phyloP scores from a whole-genome alignment of 768 basidiomycete genomes.

The Suillus hirtellus region DNA sequence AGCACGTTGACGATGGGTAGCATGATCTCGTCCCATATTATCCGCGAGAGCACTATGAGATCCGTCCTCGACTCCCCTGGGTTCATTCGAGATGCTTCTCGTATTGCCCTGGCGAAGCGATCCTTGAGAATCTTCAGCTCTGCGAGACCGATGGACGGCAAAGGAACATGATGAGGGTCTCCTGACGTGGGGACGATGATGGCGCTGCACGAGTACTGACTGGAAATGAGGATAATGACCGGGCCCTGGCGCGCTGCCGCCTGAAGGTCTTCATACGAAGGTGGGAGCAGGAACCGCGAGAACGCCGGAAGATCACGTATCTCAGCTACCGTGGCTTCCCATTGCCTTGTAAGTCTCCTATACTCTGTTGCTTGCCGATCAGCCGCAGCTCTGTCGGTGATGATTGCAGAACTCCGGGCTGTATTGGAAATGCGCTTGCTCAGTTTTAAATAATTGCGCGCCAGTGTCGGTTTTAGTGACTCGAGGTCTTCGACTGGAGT shows the following conservation, averaged over 20 bases:
- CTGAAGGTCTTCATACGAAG: background rate
- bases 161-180: background rate
- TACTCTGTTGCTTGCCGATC: background rate
- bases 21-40: background rate
- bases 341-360: background rate
- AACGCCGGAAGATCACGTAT: background rate
- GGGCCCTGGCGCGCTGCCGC: background rate
- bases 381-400: background rate
- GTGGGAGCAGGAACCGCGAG: background rate
- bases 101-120: background rate
- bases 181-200: background rate
- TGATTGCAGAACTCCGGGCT: background rate
- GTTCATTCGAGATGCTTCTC: background rate
- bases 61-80: background rate
- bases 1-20: background rate
- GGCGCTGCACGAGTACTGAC: background rate
- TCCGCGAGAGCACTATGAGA: background rate
- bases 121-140: background rate
- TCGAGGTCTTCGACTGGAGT: constrained; percentile 14
- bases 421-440: background rate
- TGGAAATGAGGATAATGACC: background rate
- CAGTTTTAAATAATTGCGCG: background rate
- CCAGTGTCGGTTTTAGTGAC: background rate
- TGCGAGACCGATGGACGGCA: background rate
- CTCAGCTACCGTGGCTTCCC: background rate